Evolutionary conservation across 768 basidiomycete species (phyloP), one percentile per base, ranked within the genome.

Genomic region (Russula lepida): DNA sequence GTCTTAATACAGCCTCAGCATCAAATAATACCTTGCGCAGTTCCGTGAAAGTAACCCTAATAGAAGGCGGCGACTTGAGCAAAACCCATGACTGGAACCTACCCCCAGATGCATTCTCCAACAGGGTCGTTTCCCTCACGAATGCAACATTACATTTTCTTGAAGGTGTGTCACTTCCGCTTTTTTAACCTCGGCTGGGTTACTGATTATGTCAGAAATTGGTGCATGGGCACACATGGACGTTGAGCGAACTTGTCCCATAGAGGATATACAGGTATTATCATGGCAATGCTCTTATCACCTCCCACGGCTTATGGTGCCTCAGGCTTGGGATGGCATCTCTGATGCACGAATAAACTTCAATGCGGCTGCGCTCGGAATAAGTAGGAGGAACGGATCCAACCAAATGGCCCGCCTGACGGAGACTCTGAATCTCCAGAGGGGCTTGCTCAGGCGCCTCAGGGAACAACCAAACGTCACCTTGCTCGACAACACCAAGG

Each of bases 351-450:
- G 89, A 17, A 85, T 94, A 54, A 76, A 76, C 7, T 95, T 95
- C 68, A 77, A 79, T 43, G 78, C 86, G 0, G 74, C 80, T 1
- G 81, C 84, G 23, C 60, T 83, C 23, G 74, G 60, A 30, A 28
- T 64, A 39, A 27, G 54, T 71, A 21, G 61, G 72, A 56, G 33
- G 32, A 32, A 60, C 2, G 68, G 71, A 25, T 70, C 68, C 6
- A 62, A 62, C 30, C 77, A 78, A 71, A 92, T 98, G 88, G 85
- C 93, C 17, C 84, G 83, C 25, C 75, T 98, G 68, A 92, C 87
- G 0, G 97, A 99, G 73, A 98, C 95, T 68, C 76, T 93, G 48
- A 98, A 98, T 69, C 78, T 99, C 1, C 97, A 98, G 73, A 83
- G 87, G 1, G 93, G 82, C 1, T 81, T 95, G 35, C 78, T 98